Percentiles rank a stretch among this genome's conserved stretches.
Evolutionary conservation across 2,329 filamentous ascomycete species (phyloP).

Genomic region (Pseudopyricularia javanii): DNA sequence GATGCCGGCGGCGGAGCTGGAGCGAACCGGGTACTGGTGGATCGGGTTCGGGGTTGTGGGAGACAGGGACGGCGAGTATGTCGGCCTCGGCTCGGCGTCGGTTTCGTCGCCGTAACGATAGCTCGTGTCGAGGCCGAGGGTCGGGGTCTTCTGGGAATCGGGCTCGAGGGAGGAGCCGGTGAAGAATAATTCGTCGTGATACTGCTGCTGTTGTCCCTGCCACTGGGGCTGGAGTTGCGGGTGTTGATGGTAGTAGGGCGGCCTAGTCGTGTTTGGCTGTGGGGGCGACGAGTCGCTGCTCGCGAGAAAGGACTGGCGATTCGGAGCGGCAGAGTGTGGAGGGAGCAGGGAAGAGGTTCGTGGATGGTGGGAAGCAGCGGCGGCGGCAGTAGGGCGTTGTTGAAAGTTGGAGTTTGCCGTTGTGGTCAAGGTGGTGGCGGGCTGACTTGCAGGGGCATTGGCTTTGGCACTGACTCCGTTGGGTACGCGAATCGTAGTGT

Average conservation of each 20-base stretch:
- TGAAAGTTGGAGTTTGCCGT: slow-evolving; percentile 1
- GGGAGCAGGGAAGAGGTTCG: slow-evolving; percentile 3
- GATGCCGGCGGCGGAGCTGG: slow-evolving; percentile 20
- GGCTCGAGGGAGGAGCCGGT: not conserved
- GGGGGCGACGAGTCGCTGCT: not conserved
- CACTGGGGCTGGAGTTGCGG: not conserved
- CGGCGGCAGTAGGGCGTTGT: not conserved
- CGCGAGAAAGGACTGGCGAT: not conserved
- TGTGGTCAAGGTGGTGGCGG: not conserved
- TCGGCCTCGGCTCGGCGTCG: slow-evolving; percentile 10
- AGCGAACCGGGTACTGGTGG: slow-evolving; percentile 11
- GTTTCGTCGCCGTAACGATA: slow-evolving; percentile 8
- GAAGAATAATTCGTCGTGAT: slow-evolving; percentile 7
- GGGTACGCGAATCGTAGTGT: not conserved
- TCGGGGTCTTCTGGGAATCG: slow-evolving; percentile 4
- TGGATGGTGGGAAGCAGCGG: not conserved
- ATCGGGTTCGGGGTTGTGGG: not conserved
- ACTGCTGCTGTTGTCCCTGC: not conserved
- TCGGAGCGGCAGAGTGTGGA: not conserved
- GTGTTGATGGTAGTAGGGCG: slow-evolving; percentile 1
- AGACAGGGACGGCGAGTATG: slow-evolving; percentile 12
- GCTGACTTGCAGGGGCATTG: slow-evolving; percentile 1
- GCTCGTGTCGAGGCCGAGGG: not conserved
- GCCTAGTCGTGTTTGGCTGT: not conserved
- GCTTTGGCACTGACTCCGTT: slow-evolving; percentile 3